Percentiles rank a stretch among this genome's conserved stretches.
Conservation (phyloP, 2,329 filamentous ascomycete species). For the Rutstroemia sp. region DNA sequence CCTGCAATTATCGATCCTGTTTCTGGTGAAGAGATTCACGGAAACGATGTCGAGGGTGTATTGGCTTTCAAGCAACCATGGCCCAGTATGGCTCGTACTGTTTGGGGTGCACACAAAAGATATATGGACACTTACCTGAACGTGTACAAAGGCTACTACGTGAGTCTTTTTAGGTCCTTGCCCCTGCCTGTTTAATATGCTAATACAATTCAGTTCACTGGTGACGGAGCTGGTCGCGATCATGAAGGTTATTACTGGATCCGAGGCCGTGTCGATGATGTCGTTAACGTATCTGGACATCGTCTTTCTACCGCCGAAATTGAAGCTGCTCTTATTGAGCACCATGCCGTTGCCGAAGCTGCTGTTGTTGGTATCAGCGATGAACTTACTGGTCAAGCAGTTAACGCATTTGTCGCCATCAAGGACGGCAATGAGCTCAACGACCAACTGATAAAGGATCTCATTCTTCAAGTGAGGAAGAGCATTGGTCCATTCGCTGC, state of each 20-base stretch:
- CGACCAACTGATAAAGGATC: slow-evolving; percentile 84
- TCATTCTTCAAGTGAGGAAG: slow-evolving; percentile 90
- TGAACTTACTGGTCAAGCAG: slow-evolving; percentile 92
- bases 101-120: slow-evolving; percentile 95
- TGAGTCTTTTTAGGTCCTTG: slow-evolving; percentile 42
- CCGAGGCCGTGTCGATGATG: slow-evolving; percentile 93
- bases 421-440: slow-evolving; percentile 73
- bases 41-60: slow-evolving; percentile 96
- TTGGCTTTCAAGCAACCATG: slow-evolving; percentile 66
- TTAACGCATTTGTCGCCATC: slow-evolving; percentile 92
- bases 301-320: slow-evolving; percentile 96
- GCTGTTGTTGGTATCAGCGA: slow-evolving; percentile 91
- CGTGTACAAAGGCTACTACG: slow-evolving; percentile 97
- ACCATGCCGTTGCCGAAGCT: slow-evolving; percentile 82
- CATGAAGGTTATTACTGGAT: slow-evolving; percentile 99
- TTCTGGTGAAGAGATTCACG: slow-evolving; percentile 84
- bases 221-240: slow-evolving; percentile 90
- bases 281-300: slow-evolving; percentile 96
- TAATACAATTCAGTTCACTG: slow-evolving; percentile 58
- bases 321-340: slow-evolving; percentile 92
- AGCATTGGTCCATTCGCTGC: slow-evolving; percentile 96
- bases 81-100: slow-evolving; percentile 97
- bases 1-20: slow-evolving; percentile 96
- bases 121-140: slow-evolving; percentile 99
- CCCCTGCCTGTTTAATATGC: slow-evolving; percentile 8